These are phyloP conservation scores for Lophiostoma macrostomum DNA, from an alignment of 495 filamentous ascomycete genomes.

Conservation along the genomic window DNA sequence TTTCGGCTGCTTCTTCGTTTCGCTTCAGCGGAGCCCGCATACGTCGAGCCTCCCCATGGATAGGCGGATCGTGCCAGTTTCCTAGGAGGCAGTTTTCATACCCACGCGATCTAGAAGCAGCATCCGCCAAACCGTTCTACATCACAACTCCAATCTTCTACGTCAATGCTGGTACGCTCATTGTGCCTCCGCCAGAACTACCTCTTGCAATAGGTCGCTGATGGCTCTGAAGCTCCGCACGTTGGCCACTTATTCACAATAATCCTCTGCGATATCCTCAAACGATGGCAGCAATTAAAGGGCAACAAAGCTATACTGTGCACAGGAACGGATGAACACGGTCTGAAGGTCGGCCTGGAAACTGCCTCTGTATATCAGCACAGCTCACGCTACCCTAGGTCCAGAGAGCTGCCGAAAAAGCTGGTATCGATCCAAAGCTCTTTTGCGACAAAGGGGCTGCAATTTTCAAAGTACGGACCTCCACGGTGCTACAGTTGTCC, in stretches of 20 bases:
- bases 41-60: conserved; percentile 8
- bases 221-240: conserved; percentile 71
- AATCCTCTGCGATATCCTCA: conserved; percentile 85
- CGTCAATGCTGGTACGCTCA: conserved; percentile 82
- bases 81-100: background rate
- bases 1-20: background rate
- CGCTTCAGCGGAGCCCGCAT: background rate
- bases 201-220: background rate
- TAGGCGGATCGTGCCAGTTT: conserved; percentile 13
- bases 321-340: conserved; percentile 97
- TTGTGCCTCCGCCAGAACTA: background rate
- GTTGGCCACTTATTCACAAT: conserved; percentile 93
- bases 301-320: conserved; percentile 70
- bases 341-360: conserved; percentile 67
- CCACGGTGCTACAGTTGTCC: too few relatives aligned
- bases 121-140: conserved; percentile 76
- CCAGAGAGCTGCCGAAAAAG: conserved; percentile 73
- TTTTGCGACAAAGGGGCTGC: conserved; percentile 65
- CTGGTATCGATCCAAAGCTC: conserved; percentile 58
- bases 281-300: conserved; percentile 82
- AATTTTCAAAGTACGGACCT: conserved; percentile 51
- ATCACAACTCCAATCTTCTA: conserved; percentile 98
- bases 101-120: conserved; percentile 4
- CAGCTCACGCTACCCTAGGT: conserved; percentile 48
- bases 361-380: background rate